Percentiles rank a stretch among this genome's conserved stretches.
Evolutionary conservation across 176 grass and related monocot genomes (phyloP).

Genomic region (Phoenix roebelenii): DNA sequence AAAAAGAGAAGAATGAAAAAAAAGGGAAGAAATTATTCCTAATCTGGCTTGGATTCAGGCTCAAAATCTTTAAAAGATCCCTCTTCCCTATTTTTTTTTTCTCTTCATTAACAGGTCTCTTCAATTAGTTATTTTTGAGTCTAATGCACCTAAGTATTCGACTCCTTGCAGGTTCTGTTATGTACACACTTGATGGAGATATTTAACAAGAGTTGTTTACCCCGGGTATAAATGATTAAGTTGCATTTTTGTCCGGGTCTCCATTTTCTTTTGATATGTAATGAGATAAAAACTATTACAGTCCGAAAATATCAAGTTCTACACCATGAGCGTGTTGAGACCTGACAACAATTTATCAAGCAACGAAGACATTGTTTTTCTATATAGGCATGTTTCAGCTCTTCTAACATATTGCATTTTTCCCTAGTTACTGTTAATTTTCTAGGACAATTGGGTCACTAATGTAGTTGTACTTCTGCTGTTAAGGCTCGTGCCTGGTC

Average conservation of each 20-base stretch:
- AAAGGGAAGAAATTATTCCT: no score
- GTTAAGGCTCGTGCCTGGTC: constrained; percentile 85
- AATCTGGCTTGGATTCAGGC: no score
- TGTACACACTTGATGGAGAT: constrained; percentile 93
- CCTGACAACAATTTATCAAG: constrained; percentile 45
- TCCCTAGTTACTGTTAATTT: constrained; percentile 18
- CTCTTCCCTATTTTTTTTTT: no score
- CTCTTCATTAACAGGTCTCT: no score
- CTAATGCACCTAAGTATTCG: no score
- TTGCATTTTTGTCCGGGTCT: constrained; percentile 15
- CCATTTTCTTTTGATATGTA: constrained; percentile 8
- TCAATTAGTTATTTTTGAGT: no score
- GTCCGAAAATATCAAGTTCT: constrained; percentile 87
- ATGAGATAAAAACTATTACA: constrained; percentile 28
- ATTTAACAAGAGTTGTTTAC: constrained; percentile 61
- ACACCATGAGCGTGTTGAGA: constrained; percentile 83
- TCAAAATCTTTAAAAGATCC: no score
- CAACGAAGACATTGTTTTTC: constrained; percentile 70
- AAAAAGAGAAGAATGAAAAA: no score
- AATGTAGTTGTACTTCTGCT: constrained; percentile 21
- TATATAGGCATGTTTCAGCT: constrained; percentile 49
- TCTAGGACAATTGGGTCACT: constrained; percentile 1
- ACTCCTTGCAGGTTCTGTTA: constrained; percentile 60
- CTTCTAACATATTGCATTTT: constrained; percentile 5
- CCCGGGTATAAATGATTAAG: constrained; percentile 47